phyloP scores from a whole-genome alignment of 768 basidiomycete species.

The Sporobolomyces roseus region DNA sequence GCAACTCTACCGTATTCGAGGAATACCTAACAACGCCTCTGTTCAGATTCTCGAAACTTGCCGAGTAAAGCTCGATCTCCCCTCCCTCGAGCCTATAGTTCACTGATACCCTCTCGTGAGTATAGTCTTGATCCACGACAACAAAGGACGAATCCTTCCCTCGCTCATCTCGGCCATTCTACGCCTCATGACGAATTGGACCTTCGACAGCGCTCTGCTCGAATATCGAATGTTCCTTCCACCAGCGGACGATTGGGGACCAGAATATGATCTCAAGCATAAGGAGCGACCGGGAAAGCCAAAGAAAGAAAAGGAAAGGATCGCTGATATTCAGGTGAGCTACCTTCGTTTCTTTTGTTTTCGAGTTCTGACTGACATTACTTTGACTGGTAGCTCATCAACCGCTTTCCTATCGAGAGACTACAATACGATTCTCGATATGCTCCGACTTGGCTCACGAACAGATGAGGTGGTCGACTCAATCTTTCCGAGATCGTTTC shows the following conservation, averaged over 20 bases:
- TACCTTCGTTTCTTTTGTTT: no score
- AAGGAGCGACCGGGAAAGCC: conserved; percentile 13
- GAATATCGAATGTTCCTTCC: conserved; percentile 39
- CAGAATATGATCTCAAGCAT: conserved; percentile 4
- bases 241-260: conserved; percentile 16
- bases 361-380: no score
- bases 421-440: conserved; percentile 22
- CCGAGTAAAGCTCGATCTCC: conserved; percentile 18
- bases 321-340: conserved; percentile 32
- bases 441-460: conserved; percentile 28
- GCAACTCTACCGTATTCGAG: not conserved
- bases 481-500: no score
- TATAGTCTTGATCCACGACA: conserved; percentile 41
- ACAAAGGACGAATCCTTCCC: conserved; percentile 39
- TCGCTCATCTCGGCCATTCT: conserved; percentile 30
- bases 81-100: no score
- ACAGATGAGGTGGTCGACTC: no score
- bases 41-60: conserved; percentile 36
- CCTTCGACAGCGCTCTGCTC: conserved; percentile 25
- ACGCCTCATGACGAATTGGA: conserved; percentile 28
- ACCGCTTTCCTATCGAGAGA: conserved; percentile 29
- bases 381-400: conserved; percentile 28
- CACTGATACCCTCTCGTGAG: not conserved
- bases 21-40: no score
- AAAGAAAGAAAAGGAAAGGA: conserved; percentile 33